Evolutionary conservation across 164 flowering plant genomes (phyloP).

Genomic region (Magnolia officinalis): DNA sequence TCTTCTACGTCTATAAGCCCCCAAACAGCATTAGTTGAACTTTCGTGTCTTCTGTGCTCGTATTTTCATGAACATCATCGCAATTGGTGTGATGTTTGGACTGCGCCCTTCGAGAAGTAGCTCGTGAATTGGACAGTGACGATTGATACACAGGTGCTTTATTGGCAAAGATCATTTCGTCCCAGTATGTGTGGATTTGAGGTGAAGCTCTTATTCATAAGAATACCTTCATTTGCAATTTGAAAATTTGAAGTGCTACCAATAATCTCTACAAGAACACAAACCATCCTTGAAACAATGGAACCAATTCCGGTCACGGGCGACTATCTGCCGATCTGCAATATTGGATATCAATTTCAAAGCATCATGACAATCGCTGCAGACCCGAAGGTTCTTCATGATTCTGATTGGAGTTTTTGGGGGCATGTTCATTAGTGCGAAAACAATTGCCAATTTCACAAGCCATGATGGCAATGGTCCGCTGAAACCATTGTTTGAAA

Average conservation of each 20-base stretch:
- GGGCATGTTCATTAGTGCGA: slow-evolving; percentile 45
- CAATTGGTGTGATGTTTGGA: neutral
- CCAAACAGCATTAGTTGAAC: neutral
- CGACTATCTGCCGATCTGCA: slow-evolving; percentile 38
- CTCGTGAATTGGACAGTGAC: neutral
- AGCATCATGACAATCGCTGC: slow-evolving; percentile 56
- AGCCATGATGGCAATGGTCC: no score
- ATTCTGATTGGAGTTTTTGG: slow-evolving; percentile 45
- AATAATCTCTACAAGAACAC: slow-evolving; percentile 58
- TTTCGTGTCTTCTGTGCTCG: neutral
- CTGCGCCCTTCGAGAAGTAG: neutral
- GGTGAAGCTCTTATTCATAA: neutral
- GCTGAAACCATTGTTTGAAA: no score
- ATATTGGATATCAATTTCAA: slow-evolving; percentile 46
- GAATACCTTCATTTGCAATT: neutral
- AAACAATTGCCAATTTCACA: slow-evolving; percentile 40
- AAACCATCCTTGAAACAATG: slow-evolving; percentile 56
- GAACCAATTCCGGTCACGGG: slow-evolving; percentile 61
- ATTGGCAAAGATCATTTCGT: no score
- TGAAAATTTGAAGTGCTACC: slow-evolving; percentile 23
- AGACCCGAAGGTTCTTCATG: slow-evolving; percentile 66
- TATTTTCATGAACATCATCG: no score
- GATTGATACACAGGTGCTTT: neutral
- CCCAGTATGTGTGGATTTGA: neutral
- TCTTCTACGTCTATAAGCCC: no score